A percentile compares a stretch with the other conserved stretches of the same genome.
Evolutionary conservation across 2,329 filamentous ascomycete genomes (phyloP).

Genomic region (Macrophomina phaseolina): DNA sequence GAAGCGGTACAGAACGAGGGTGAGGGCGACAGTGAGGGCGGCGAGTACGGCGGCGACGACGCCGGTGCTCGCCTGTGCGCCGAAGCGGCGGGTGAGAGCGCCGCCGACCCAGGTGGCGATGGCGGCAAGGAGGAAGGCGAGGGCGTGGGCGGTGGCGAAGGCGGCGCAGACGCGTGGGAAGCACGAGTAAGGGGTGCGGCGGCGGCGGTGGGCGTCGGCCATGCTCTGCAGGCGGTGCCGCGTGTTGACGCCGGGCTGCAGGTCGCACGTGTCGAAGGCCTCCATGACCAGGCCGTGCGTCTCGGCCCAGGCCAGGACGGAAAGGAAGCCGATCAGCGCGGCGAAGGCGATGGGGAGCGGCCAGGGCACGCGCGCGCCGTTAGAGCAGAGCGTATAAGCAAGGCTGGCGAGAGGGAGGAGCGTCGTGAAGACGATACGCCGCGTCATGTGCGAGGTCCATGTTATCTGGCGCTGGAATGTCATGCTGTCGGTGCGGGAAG

Average conservation of each 20-base stretch:
- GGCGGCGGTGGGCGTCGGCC: conserved; percentile 49
- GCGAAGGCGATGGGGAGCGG: conserved; percentile 71
- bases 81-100: conserved; percentile 67
- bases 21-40: conserved; percentile 66
- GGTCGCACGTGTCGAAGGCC: conserved; percentile 79
- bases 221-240: conserved; percentile 53
- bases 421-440: conserved; percentile 70
- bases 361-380: conserved; percentile 65
- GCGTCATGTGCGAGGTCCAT: conserved; percentile 75
- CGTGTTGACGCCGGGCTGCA: conserved; percentile 72
- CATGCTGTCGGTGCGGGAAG: conserved; percentile 68
- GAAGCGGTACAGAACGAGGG: conserved; percentile 68
- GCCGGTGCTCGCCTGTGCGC: conserved; percentile 71
- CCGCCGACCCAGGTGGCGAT: conserved; percentile 72
- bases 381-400: conserved; percentile 70
- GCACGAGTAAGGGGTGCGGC: conserved; percentile 74
- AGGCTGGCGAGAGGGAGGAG: conserved; percentile 70
- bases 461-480: conserved; percentile 68
- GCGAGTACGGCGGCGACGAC: conserved; percentile 72
- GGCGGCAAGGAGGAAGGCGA: conserved; percentile 73
- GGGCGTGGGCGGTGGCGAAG: conserved; percentile 71
- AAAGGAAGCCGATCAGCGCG: conserved; percentile 70
- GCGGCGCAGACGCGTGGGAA: conserved; percentile 76
- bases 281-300: conserved; percentile 82
- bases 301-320: conserved; percentile 75